phyloP scores from a whole-genome alignment of 305 asterid genomes.

The Fraxinus platypoda region DNA sequence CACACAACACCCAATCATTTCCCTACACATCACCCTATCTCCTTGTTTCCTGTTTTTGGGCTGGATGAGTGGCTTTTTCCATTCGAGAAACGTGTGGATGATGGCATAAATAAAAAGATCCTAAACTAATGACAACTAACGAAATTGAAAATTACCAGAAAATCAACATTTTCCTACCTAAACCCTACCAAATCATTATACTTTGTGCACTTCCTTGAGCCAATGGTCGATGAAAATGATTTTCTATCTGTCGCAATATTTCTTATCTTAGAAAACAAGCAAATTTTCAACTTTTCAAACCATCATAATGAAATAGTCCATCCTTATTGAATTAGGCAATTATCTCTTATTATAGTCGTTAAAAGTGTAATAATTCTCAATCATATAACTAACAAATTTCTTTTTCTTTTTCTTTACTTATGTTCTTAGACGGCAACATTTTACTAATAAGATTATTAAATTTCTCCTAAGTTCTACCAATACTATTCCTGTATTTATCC shows the following conservation, averaged over 20 bases:
- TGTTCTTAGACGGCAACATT: background rate
- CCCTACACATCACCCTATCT: too few relatives aligned
- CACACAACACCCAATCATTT: too few relatives aligned
- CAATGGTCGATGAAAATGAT: slow-evolving; percentile 25
- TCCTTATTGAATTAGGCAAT: background rate
- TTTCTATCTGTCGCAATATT: slow-evolving; percentile 33
- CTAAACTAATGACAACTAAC: background rate
- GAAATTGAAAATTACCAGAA: background rate
- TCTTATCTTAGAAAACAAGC: slow-evolving; percentile 34
- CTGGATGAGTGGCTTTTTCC: too few relatives aligned
- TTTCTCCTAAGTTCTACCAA: background rate
- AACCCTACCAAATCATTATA: background rate
- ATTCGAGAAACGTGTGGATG: background rate
- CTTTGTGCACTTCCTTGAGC: background rate
- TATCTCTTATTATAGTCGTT: background rate
- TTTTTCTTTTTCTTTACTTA: background rate
- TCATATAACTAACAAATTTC: background rate
- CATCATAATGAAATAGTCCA: background rate
- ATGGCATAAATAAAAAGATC: background rate
- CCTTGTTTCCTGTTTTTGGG: too few relatives aligned
- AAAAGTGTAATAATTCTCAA: background rate
- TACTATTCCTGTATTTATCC: background rate
- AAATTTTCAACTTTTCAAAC: background rate
- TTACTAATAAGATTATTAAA: background rate
- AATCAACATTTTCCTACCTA: background rate